Evolutionary conservation across 306 rosid species (phyloP).

Genomic region (Trifolium subterraneum): DNA sequence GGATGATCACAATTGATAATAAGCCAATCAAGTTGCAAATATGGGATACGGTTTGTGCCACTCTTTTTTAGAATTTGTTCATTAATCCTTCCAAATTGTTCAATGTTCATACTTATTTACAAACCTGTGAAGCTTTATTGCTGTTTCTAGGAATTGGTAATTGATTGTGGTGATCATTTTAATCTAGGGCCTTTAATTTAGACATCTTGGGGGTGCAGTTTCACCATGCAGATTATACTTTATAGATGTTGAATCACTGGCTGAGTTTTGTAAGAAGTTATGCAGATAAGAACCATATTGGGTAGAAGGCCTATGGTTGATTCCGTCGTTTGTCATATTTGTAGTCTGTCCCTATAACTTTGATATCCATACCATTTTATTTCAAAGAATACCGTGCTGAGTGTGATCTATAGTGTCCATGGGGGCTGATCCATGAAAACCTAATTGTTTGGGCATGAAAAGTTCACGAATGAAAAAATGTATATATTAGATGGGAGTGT

Average conservation of each 20-base stretch:
- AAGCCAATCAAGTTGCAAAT: constrained; percentile 96
- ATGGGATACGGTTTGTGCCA: constrained; percentile 90
- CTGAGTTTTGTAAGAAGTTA: not conserved
- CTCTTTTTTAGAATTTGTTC: constrained; percentile 16
- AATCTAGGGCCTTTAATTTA: constrained; percentile 2
- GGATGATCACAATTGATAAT: constrained; percentile 94
- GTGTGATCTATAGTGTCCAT: not conserved
- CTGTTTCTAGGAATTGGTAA: constrained; percentile 6
- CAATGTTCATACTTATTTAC: not conserved
- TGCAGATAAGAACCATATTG: not conserved
- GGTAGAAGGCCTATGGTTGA: not conserved
- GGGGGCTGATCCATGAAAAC: not conserved
- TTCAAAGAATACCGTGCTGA: not conserved
- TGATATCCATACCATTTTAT: constrained; percentile 17
- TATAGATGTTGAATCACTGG: constrained; percentile 26
- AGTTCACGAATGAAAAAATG: constrained; percentile 4
- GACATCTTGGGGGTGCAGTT: constrained; percentile 10
- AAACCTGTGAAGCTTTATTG: not conserved
- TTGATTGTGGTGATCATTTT: not conserved
- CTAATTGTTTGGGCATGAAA: not conserved
- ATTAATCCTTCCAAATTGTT: constrained; percentile 1
- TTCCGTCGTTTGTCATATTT: not conserved
- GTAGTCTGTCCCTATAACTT: not conserved
- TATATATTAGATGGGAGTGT: constrained; percentile 8
- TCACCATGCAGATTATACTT: constrained; percentile 20